These are phyloP conservation scores for Endocalyx cinctus DNA, from an alignment of 2,329 filamentous ascomycete species.

Conservation along the genomic window DNA sequence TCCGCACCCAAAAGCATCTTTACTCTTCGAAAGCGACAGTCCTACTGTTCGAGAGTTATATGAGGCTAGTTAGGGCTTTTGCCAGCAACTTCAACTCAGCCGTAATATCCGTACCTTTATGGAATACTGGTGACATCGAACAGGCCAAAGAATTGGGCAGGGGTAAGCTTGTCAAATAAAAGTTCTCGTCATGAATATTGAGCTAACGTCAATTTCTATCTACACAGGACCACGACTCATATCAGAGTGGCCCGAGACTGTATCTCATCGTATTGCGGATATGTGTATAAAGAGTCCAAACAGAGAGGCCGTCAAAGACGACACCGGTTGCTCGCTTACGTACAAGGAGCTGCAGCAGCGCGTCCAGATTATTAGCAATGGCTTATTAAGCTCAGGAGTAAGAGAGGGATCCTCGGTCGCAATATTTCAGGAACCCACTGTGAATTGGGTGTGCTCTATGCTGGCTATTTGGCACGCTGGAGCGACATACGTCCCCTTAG, in stretches of 20 bases:
- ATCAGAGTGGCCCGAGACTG: conserved; percentile 6
- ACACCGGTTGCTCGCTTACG: conserved; percentile 18
- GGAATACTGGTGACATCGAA: conserved; percentile 3
- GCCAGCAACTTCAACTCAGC: conserved; percentile 2
- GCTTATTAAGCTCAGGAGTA: conserved; percentile 1
- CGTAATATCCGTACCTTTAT: conserved; percentile 1
- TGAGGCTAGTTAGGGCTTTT: conserved; percentile 4
- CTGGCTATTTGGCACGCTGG: conserved; percentile 37
- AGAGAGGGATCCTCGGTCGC: conserved; percentile 24
- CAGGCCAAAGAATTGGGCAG: conserved; percentile 3
- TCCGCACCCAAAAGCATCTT: conserved; percentile 11
- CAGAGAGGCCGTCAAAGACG: conserved; percentile 11
- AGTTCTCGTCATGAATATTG: not conserved
- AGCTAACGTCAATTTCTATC: not conserved
- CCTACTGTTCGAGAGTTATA: conserved; percentile 6
- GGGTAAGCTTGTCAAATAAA: conserved; percentile 2
- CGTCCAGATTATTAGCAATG: conserved; percentile 28
- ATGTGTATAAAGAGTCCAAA: conserved; percentile 15
- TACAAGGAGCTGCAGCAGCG: conserved; percentile 31
- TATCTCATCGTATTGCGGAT: conserved; percentile 30
- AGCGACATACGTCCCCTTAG: conserved; percentile 36
- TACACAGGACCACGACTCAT: conserved; percentile 3
- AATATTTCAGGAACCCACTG: conserved; percentile 34
- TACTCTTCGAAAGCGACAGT: conserved; percentile 4
- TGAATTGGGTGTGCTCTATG: conserved; percentile 32